phyloP scores from a whole-genome alignment of 2,329 filamentous ascomycete species.

The Pestalotiopsis sp. region DNA sequence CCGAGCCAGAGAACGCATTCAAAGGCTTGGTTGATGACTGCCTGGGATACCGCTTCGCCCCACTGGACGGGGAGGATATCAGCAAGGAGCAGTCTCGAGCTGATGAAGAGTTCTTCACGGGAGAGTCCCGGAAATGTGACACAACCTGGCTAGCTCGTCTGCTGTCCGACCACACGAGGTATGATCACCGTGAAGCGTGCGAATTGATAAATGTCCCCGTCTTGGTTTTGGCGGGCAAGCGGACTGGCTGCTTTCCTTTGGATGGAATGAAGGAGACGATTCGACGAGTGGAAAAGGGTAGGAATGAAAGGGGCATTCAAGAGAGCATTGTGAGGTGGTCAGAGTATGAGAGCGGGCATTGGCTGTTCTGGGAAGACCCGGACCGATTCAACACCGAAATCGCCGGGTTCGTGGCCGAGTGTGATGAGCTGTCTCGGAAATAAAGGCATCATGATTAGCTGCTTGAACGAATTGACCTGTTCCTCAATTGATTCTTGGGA shows the following conservation, averaged over 20 bases:
- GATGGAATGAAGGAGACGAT: constrained; percentile 41
- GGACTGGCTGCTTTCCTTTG: constrained; percentile 41
- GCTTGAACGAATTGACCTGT: neutral
- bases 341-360: constrained; percentile 40
- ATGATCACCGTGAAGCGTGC: constrained; percentile 43
- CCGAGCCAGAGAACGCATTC: constrained; percentile 37
- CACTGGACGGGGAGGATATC: constrained; percentile 25
- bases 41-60: constrained; percentile 37
- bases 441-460: neutral
- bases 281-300: constrained; percentile 26
- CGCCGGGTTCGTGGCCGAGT: constrained; percentile 29
- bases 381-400: constrained; percentile 39
- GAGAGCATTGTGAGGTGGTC: constrained; percentile 27
- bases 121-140: constrained; percentile 37
- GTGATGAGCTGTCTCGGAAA: neutral
- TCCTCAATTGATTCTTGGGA: neutral
- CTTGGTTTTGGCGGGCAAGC: constrained; percentile 38
- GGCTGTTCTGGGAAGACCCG: constrained; percentile 44
- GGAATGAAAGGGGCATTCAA: constrained; percentile 11
- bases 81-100: constrained; percentile 22
- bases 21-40: constrained; percentile 35
- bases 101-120: constrained; percentile 39
- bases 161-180: constrained; percentile 42
- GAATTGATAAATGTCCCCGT: constrained; percentile 36
- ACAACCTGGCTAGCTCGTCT: constrained; percentile 39